Percentiles rank a stretch among this genome's conserved stretches.
Evolutionary conservation across 2,329 filamentous ascomycete species (phyloP).

Genomic region (Drechslerella coelobrocha): DNA sequence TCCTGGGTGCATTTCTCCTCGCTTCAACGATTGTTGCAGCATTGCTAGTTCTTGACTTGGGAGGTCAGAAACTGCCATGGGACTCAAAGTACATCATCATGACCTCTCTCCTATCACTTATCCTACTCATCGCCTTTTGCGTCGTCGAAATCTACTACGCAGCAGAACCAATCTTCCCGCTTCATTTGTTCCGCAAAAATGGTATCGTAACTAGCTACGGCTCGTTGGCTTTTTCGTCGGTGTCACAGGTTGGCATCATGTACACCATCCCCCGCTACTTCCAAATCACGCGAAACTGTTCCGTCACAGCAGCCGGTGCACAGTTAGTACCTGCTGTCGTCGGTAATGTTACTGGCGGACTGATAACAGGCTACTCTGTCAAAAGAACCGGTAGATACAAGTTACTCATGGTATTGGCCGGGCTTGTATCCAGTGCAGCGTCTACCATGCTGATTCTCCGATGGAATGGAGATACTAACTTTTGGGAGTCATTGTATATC

Average conservation of each 20-base stretch:
- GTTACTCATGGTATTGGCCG: constrained; percentile 62
- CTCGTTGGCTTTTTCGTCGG: constrained; percentile 58
- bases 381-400: constrained; percentile 69
- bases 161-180: constrained; percentile 67
- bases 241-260: constrained; percentile 63
- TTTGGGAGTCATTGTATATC: constrained; percentile 67
- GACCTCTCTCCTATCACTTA: constrained; percentile 7
- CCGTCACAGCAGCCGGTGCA: constrained; percentile 66
- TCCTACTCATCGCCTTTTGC: constrained; percentile 28
- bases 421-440: constrained; percentile 24
- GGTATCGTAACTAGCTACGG: constrained; percentile 65
- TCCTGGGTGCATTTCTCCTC: constrained; percentile 34
- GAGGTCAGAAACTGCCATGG: constrained; percentile 40
- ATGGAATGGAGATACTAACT: constrained; percentile 68
- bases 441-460: constrained; percentile 57
- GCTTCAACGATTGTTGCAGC: constrained; percentile 49
- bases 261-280: constrained; percentile 74
- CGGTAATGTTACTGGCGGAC: constrained; percentile 70
- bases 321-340: constrained; percentile 72
- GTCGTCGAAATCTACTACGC: constrained; percentile 60
- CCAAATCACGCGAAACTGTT: constrained; percentile 67
- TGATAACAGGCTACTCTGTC: constrained; percentile 68
- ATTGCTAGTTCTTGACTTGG: constrained; percentile 54
- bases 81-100: constrained; percentile 28
- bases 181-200: constrained; percentile 64